Conservation (phyloP, 2,329 filamentous ascomycete species). For the Fusarium lyarnte region DNA sequence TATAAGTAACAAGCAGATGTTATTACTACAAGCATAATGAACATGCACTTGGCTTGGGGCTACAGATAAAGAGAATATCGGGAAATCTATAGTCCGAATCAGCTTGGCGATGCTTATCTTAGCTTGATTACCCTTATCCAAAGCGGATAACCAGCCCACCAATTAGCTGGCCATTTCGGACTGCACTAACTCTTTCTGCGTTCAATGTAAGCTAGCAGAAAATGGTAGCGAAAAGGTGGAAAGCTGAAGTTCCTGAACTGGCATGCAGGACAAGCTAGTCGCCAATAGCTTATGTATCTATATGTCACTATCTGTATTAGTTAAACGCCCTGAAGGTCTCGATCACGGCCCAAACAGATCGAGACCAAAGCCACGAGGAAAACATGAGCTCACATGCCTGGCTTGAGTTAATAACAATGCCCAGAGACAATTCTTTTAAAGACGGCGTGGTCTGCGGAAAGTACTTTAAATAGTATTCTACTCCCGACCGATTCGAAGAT, state of each 20-base stretch:
- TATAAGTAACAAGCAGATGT: neutral
- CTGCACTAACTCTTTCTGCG: neutral
- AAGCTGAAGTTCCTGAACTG: neutral
- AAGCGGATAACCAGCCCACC: neutral
- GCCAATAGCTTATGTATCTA: neutral
- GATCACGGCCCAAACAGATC: neutral
- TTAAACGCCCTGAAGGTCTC: neutral
- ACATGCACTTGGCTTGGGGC: neutral
- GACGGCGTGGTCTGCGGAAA: neutral
- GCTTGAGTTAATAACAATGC: neutral
- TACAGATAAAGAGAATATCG: neutral
- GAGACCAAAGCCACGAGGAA: neutral
- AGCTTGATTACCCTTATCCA: neutral
- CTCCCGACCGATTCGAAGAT: neutral
- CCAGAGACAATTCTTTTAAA: neutral
- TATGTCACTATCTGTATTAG: neutral
- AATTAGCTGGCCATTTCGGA: rapidly evolving
- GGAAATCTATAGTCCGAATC: neutral
- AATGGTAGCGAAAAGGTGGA: neutral
- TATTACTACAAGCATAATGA: rapidly evolving
- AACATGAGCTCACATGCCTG: neutral
- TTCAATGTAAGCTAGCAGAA: neutral
- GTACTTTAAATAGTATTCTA: neutral
- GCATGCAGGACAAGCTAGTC: neutral
- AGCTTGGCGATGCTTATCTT: rapidly evolving